Conservation (phyloP, 805 yeast genomes). For the Ogataea ramenticola region DNA sequence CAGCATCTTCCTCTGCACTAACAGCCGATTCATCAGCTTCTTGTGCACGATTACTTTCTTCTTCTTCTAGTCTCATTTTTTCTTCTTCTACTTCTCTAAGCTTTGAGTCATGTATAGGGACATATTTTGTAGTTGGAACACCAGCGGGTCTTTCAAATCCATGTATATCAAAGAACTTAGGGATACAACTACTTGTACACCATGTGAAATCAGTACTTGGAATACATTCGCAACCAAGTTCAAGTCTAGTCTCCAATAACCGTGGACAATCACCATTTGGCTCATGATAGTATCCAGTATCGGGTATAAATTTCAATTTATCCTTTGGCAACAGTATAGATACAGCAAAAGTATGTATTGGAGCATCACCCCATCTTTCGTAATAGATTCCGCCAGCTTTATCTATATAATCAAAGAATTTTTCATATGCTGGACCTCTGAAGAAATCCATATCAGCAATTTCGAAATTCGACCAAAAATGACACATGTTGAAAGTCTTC, state of each 20-base stretch:
- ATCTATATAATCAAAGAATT: constrained; percentile 73
- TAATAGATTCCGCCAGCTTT: constrained; percentile 86
- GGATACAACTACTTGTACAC: constrained; percentile 65
- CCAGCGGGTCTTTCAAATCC: constrained; percentile 16
- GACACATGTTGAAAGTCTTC: constrained; percentile 68
- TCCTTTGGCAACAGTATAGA: constrained; percentile 65
- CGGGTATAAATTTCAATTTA: constrained; percentile 72
- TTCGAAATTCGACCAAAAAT: constrained; percentile 90
- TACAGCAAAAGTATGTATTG: constrained; percentile 87
- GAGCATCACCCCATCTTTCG: constrained; percentile 95
- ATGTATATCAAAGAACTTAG: constrained; percentile 46
- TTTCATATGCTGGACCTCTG: constrained; percentile 62
- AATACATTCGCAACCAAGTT: constrained; percentile 66
- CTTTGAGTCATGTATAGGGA: constrained; percentile 20
- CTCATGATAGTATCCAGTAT: constrained; percentile 77
- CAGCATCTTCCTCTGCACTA: neutral
- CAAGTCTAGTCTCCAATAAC: constrained; percentile 46
- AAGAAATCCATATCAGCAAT: constrained; percentile 68
- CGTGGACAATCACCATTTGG: constrained; percentile 81
- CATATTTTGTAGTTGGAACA: constrained; percentile 16
- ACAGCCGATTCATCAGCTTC: constrained; percentile 1
- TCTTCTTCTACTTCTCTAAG: constrained; percentile 8
- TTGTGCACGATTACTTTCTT: constrained; percentile 2
- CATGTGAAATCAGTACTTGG: constrained; percentile 70
- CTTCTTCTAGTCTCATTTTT: constrained; percentile 4